Evolutionary conservation across 2,329 filamentous ascomycete genomes (phyloP).

Genomic region (Claviceps spartinae): DNA sequence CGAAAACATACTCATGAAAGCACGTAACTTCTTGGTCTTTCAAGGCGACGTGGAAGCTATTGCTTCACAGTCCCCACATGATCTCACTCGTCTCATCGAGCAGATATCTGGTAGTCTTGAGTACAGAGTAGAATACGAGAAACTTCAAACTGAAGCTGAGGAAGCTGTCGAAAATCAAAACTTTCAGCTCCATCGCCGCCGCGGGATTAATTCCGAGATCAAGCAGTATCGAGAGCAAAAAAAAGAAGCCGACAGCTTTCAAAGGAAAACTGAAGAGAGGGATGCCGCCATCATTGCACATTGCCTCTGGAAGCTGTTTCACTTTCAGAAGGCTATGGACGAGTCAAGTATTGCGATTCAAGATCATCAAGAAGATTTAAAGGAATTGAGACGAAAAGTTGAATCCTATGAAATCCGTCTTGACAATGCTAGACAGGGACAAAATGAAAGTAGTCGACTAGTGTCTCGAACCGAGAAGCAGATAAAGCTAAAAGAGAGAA

Average conservation of each 20-base stretch:
- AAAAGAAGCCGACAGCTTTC: slow-evolving; percentile 84
- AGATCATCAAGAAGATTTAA: slow-evolving; percentile 86
- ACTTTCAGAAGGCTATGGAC: slow-evolving; percentile 87
- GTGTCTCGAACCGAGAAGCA: slow-evolving; percentile 70
- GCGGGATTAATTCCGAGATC: slow-evolving; percentile 94
- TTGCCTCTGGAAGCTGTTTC: slow-evolving; percentile 91
- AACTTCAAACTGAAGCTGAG: slow-evolving; percentile 73
- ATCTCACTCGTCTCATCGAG: slow-evolving; percentile 86
- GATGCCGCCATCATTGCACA: slow-evolving; percentile 87
- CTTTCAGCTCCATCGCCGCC: slow-evolving; percentile 74
- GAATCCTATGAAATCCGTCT: slow-evolving; percentile 71
- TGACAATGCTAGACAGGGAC: slow-evolving; percentile 71
- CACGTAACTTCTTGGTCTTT: slow-evolving; percentile 94
- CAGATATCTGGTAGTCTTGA: slow-evolving; percentile 95
- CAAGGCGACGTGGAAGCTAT: slow-evolving; percentile 97
- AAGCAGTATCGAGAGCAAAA: slow-evolving; percentile 97
- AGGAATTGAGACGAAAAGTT: slow-evolving; percentile 79
- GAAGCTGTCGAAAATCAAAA: slow-evolving; percentile 79
- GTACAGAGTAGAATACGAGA: slow-evolving; percentile 87
- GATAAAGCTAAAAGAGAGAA: slow-evolving; percentile 76
- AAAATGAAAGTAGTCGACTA: slow-evolving; percentile 61
- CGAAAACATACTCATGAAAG: slow-evolving; percentile 96
- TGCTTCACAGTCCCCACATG: slow-evolving; percentile 85
- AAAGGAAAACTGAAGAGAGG: slow-evolving; percentile 77
- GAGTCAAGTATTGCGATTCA: slow-evolving; percentile 83